Percentiles rank a stretch among this genome's conserved stretches.
These are phyloP conservation scores for Candida vaughaniae DNA, from an alignment of 805 yeast genomes.

Conservation along the genomic window DNA sequence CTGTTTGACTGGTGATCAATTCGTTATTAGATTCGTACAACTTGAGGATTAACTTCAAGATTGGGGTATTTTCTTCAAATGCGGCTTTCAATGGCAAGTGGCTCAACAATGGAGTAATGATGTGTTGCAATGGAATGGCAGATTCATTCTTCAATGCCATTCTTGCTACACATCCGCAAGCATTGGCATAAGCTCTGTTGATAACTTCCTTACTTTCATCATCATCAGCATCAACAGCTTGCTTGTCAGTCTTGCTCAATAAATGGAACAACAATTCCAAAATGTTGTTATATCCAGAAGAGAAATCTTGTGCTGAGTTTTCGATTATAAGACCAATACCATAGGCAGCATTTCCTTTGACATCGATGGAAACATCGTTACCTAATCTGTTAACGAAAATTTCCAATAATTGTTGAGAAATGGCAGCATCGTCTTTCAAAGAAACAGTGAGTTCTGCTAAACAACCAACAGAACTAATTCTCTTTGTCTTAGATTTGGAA, in stretches of 20 bases:
- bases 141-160: constrained; percentile 71
- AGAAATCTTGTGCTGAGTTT: constrained; percentile 54
- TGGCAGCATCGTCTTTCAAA: constrained; percentile 65
- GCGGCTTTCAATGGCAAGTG: constrained; percentile 88
- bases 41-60: constrained; percentile 72
- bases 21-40: constrained; percentile 66
- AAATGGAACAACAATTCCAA: constrained; percentile 77
- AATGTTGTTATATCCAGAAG: constrained; percentile 64
- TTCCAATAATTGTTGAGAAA: constrained; percentile 66
- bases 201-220: constrained; percentile 78
- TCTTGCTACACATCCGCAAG: constrained; percentile 96
- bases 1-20: constrained; percentile 53
- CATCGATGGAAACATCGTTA: constrained; percentile 78
- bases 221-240: constrained; percentile 43
- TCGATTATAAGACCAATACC: constrained; percentile 83
- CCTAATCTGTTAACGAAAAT: constrained; percentile 67
- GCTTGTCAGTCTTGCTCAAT: constrained; percentile 61
- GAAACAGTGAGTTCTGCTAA: constrained; percentile 86
- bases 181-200: constrained; percentile 86
- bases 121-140: constrained; percentile 71
- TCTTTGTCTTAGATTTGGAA: constrained; percentile 64
- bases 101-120: constrained; percentile 69
- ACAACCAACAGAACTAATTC: constrained; percentile 84
- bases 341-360: constrained; percentile 92
- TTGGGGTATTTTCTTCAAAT: constrained; percentile 89